Conservation (phyloP, 2,329 filamentous ascomycete species). For the Xenoacremonium recifei region DNA sequence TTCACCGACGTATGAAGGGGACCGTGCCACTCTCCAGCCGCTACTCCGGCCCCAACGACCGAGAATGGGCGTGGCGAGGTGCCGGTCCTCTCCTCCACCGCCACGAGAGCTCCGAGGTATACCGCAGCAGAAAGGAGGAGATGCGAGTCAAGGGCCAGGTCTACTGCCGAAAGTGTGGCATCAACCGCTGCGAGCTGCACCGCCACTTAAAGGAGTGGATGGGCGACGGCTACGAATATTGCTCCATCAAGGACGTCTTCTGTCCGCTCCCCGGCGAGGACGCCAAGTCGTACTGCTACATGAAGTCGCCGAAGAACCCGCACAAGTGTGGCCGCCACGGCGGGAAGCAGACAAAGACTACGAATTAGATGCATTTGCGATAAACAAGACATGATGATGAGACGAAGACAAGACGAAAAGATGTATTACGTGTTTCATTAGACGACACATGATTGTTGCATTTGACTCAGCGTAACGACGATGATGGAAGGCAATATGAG, state of each 20-base stretch:
- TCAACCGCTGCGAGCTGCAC: slow-evolving; percentile 61
- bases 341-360: slow-evolving; percentile 26
- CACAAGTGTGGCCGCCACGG: slow-evolving; percentile 57
- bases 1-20: slow-evolving; percentile 56
- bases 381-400: slow-evolving; percentile 3
- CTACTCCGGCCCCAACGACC: slow-evolving; percentile 59
- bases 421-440: not conserved
- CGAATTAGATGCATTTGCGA: slow-evolving; percentile 4
- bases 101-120: slow-evolving; percentile 14
- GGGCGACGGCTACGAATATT: slow-evolving; percentile 57
- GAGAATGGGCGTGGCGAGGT: slow-evolving; percentile 63
- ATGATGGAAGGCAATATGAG: too few relatives aligned
- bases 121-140: slow-evolving; percentile 36
- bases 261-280: slow-evolving; percentile 46
- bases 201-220: slow-evolving; percentile 61
- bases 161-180: slow-evolving; percentile 61
- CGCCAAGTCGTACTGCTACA: slow-evolving; percentile 53
- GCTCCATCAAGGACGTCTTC: slow-evolving; percentile 57
- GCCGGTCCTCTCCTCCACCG: slow-evolving; percentile 44
- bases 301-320: slow-evolving; percentile 59
- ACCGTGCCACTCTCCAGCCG: slow-evolving; percentile 55
- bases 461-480: not conserved
- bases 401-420: slow-evolving; percentile 1
- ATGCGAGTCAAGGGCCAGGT: slow-evolving; percentile 57
- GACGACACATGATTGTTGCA: not conserved